These are phyloP conservation scores for Friedmanniomyces simplex DNA, from an alignment of 495 filamentous ascomycete species.

Conservation along the genomic window DNA sequence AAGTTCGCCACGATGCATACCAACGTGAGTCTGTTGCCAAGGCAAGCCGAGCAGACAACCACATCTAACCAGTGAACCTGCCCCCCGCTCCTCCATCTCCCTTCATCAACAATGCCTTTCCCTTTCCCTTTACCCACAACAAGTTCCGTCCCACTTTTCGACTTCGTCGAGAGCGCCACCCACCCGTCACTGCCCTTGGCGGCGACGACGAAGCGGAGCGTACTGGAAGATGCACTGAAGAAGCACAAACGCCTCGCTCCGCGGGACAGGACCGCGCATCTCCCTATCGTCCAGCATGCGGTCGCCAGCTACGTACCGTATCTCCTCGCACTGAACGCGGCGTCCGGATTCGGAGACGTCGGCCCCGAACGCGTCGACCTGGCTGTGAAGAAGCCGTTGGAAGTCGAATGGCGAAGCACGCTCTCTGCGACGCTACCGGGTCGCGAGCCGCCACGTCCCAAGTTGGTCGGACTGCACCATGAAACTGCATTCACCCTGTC, in stretches of 20 bases:
- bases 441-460: constrained; percentile 49
- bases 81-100: no score
- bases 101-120: constrained; percentile 18
- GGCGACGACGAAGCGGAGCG: constrained; percentile 17
- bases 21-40: no score
- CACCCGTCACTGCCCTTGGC: constrained; percentile 20
- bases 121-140: constrained; percentile 21
- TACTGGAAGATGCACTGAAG: constrained; percentile 21
- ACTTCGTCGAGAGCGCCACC: constrained; percentile 14
- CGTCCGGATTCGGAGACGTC: constrained; percentile 32
- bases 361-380: constrained; percentile 56
- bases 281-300: constrained; percentile 15
- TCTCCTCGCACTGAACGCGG: constrained; percentile 60
- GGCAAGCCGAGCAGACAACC: no score
- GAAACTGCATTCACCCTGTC: constrained; percentile 71
- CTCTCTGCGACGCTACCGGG: constrained; percentile 49
- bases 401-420: constrained; percentile 74
- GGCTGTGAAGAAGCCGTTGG: constrained; percentile 45
- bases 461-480: constrained; percentile 65
- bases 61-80: no score
- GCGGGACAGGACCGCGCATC: constrained; percentile 10
- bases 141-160: constrained; percentile 16
- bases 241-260: constrained; percentile 22
- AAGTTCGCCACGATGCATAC: no score
- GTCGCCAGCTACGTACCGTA: constrained; percentile 59